Evolutionary conservation across 768 basidiomycete genomes (phyloP).

Genomic region (Rickenella mellea): DNA sequence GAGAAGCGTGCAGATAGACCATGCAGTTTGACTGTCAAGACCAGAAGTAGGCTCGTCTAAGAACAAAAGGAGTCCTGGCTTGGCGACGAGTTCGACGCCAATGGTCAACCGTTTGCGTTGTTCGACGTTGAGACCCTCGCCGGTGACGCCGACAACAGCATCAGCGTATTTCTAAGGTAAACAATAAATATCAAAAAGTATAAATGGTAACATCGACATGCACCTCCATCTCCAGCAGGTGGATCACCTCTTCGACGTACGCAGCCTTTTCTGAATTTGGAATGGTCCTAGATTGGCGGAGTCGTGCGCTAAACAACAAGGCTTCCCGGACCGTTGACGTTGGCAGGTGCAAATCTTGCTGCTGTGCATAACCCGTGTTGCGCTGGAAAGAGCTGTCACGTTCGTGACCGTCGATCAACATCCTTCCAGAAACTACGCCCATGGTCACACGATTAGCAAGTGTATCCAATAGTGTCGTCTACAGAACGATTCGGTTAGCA

Average conservation of each 20-base stretch:
- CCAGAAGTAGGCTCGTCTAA: constrained; percentile 54
- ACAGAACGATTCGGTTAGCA: background rate
- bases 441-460: constrained; percentile 37
- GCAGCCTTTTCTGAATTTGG: constrained; percentile 32
- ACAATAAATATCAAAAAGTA: constrained; percentile 10
- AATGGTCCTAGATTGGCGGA: constrained; percentile 33
- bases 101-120: constrained; percentile 43
- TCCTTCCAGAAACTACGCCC: constrained; percentile 38
- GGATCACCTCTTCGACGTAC: constrained; percentile 37
- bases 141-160: constrained; percentile 33
- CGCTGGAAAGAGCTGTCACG: constrained; percentile 28
- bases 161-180: constrained; percentile 36
- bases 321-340: constrained; percentile 43
- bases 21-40: constrained; percentile 42
- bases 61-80: constrained; percentile 44
- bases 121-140: constrained; percentile 27
- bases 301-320: constrained; percentile 34
- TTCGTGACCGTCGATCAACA: constrained; percentile 28
- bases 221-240: constrained; percentile 35
- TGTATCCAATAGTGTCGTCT: constrained; percentile 34
- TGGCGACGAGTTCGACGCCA: constrained; percentile 44
- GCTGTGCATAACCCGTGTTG: constrained; percentile 40
- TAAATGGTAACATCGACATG: background rate
- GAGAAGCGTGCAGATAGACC: constrained; percentile 37
- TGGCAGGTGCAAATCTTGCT: constrained; percentile 36